Conservation (phyloP, 192 early-diverging fungal genomes). For the Gigaspora rosea region DNA sequence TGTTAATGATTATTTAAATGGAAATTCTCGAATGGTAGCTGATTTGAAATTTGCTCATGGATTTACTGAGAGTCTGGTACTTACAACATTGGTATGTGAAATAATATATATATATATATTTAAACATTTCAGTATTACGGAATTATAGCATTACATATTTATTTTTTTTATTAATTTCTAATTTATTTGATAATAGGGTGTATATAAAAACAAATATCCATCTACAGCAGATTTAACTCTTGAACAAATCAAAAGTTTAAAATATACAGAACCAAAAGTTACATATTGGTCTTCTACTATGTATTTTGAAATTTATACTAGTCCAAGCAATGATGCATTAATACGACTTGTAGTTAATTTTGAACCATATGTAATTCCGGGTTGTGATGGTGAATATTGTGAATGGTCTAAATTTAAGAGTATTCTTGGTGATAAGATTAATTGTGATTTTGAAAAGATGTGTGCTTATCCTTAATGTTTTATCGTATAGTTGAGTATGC, state of each 20-base stretch:
- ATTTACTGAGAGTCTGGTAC: neutral
- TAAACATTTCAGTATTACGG: neutral
- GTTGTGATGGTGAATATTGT: conserved; percentile 12
- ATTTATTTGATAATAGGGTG: neutral
- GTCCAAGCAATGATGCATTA: neutral
- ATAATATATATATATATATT: neutral
- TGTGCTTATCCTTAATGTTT: neutral
- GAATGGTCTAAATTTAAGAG: neutral
- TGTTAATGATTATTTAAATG: neutral
- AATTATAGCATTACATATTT: neutral
- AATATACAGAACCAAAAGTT: neutral
- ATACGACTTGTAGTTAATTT: neutral
- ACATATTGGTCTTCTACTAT: conserved; percentile 4
- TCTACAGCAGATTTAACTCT: neutral
- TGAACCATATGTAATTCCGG: conserved; percentile 4
- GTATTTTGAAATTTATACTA: conserved; percentile 13
- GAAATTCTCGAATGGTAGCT: neutral
- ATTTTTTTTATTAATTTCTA: neutral
- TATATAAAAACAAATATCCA: neutral
- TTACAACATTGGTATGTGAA: conserved; percentile 7
- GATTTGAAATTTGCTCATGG: neutral
- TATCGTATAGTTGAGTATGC: neutral
- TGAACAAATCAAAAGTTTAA: neutral
- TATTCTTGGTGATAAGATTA: neutral
- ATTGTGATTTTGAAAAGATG: neutral